These are phyloP conservation scores for Botrytis squamosa DNA, from an alignment of 2,329 filamentous ascomycete genomes.

Conservation along the genomic window DNA sequence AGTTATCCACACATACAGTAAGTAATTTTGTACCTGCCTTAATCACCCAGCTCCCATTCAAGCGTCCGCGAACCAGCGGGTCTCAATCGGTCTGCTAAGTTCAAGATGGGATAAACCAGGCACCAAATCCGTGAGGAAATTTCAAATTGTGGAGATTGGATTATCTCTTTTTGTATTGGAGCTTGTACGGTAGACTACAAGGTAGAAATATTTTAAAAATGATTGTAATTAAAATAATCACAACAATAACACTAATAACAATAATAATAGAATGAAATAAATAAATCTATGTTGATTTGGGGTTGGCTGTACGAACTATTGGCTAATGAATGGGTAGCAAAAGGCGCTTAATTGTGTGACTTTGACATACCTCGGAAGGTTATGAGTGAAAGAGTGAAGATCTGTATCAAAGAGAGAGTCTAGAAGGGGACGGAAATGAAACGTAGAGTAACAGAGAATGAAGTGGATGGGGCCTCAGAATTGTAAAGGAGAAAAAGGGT, in stretches of 20 bases:
- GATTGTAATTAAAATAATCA: neutral
- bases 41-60: neutral
- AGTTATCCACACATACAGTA: neutral
- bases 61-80: constrained; percentile 5
- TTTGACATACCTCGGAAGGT: neutral
- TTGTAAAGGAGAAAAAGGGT: neutral
- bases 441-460: neutral
- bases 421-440: neutral
- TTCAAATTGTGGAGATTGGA: constrained; percentile 11
- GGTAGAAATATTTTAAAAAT: neutral
- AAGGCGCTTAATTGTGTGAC: constrained; percentile 2
- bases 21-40: constrained; percentile 9
- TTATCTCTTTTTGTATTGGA: neutral
- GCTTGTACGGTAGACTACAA: constrained; percentile 8
- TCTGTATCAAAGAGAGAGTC: neutral
- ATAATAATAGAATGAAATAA: neutral
- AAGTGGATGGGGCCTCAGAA: neutral
- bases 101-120: constrained; percentile 2
- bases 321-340: neutral
- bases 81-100: neutral
- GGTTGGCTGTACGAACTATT: neutral
- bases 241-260: neutral
- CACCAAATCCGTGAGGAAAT: constrained; percentile 5
- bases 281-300: neutral
- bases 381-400: neutral